Percentiles rank a stretch among this genome's conserved stretches.
phyloP scores from a whole-genome alignment of 129 eudicot genomes.

The Lactuca saligna region DNA sequence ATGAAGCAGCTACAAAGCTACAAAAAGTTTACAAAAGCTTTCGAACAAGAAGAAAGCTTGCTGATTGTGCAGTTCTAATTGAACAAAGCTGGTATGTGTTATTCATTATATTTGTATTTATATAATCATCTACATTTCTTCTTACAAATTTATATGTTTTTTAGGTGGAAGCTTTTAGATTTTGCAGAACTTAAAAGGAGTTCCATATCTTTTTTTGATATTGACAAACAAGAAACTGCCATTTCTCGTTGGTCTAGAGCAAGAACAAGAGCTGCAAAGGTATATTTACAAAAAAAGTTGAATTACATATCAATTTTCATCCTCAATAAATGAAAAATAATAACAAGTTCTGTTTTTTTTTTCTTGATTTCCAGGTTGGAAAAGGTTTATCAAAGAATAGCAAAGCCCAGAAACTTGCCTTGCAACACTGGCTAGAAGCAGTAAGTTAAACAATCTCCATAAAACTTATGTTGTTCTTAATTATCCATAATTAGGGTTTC shows the following conservation, averaged over 20 bases:
- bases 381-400: constrained; percentile 89
- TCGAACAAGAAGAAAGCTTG: constrained; percentile 89
- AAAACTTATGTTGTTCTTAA: constrained; percentile 1
- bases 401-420: constrained; percentile 89
- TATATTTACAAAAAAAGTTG: constrained; percentile 19
- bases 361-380: constrained; percentile 64
- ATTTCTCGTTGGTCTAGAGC: constrained; percentile 97
- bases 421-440: constrained; percentile 99
- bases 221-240: constrained; percentile 89
- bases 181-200: constrained; percentile 89
- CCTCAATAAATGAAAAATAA: background rate
- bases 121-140: background rate
- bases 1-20: constrained; percentile 89
- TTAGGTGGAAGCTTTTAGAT: constrained; percentile 93
- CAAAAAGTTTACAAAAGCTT: constrained; percentile 98
- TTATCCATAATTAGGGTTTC: background rate
- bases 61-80: constrained; percentile 91
- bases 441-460: constrained; percentile 41
- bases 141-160: constrained; percentile 1
- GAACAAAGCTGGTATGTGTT: constrained; percentile 86
- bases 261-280: constrained; percentile 97
- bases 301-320: background rate
- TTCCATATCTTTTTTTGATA: constrained; percentile 86
- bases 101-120: background rate
- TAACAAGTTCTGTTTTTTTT: background rate